These are phyloP conservation scores for Margaritispora aquatica DNA, from an alignment of 495 filamentous ascomycete species.

Conservation along the genomic window DNA sequence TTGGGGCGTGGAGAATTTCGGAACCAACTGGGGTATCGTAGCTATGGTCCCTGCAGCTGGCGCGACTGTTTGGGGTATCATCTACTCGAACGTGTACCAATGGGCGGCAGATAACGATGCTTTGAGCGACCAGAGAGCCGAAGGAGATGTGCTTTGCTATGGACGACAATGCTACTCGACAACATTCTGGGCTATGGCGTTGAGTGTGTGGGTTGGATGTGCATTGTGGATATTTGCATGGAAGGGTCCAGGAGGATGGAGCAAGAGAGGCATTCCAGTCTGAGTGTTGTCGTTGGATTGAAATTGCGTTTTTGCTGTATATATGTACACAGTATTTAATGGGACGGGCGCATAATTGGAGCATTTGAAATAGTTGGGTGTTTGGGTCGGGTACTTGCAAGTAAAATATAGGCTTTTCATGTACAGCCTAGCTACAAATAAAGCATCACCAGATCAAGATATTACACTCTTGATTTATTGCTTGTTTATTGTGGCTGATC, in stretches of 20 bases:
- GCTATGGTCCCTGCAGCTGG: conserved; percentile 83
- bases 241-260: conserved; percentile 73
- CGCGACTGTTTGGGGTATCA: conserved; percentile 75
- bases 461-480: too few species aligned
- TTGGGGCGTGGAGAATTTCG: conserved; percentile 98
- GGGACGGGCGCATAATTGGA: not conserved
- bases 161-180: conserved; percentile 71
- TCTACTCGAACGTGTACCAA: conserved; percentile 81
- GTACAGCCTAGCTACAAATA: too few species aligned
- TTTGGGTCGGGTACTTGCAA: too few species aligned
- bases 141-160: conserved; percentile 54
- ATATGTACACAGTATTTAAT: not conserved
- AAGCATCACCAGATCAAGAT: too few species aligned
- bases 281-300: conserved; percentile 24
- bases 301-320: not conserved
- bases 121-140: conserved; percentile 21
- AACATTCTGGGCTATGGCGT: conserved; percentile 75
- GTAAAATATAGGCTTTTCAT: too few species aligned
- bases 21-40: conserved; percentile 95
- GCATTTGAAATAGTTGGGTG: not conserved
- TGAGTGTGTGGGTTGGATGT: conserved; percentile 71
- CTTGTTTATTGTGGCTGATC: too few species aligned
- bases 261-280: conserved; percentile 69
- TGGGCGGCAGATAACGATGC: conserved; percentile 37
- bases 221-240: conserved; percentile 71